These are phyloP conservation scores for Tagetes erecta DNA, from an alignment of 129 eudicot species.

Conservation along the genomic window DNA sequence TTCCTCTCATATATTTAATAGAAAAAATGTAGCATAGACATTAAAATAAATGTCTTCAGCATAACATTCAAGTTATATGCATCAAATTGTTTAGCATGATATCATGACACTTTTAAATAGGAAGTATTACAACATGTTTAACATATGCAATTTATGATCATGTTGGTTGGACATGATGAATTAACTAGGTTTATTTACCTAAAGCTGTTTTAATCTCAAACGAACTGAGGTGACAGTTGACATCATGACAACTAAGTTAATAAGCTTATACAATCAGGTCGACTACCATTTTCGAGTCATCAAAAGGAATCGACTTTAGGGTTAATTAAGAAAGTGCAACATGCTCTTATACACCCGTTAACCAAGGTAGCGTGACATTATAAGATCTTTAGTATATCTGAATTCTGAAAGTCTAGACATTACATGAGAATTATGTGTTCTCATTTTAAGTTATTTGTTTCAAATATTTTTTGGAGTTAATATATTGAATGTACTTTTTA, in stretches of 20 bases:
- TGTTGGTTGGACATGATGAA: slow-evolving; percentile 57
- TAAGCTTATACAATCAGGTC: slow-evolving; percentile 32
- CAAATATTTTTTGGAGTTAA: too few relatives aligned
- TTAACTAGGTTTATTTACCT: slow-evolving; percentile 58
- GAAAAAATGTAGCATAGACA: neutral
- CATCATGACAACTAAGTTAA: slow-evolving; percentile 30
- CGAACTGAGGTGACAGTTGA: slow-evolving; percentile 43
- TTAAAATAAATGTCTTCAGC: neutral
- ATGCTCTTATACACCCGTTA: slow-evolving; percentile 28
- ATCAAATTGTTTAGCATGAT: neutral
- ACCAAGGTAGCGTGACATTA: slow-evolving; percentile 25
- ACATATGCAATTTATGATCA: neutral
- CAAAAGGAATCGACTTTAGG: slow-evolving; percentile 31
- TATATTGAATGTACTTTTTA: too few relatives aligned
- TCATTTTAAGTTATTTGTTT: neutral
- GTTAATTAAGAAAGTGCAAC: slow-evolving; percentile 16
- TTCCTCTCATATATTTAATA: neutral
- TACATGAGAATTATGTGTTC: slow-evolving; percentile 20
- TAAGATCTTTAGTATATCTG: slow-evolving; percentile 18
- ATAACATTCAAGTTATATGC: too few relatives aligned
- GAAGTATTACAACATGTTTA: neutral
- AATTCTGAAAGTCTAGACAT: neutral
- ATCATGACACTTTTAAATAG: neutral
- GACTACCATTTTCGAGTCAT: slow-evolving; percentile 22
- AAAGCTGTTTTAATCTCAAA: slow-evolving; percentile 52